These are phyloP conservation scores for Heliosperma pusillum DNA, from an alignment of 148 eudicot genomes.

Conservation along the genomic window DNA sequence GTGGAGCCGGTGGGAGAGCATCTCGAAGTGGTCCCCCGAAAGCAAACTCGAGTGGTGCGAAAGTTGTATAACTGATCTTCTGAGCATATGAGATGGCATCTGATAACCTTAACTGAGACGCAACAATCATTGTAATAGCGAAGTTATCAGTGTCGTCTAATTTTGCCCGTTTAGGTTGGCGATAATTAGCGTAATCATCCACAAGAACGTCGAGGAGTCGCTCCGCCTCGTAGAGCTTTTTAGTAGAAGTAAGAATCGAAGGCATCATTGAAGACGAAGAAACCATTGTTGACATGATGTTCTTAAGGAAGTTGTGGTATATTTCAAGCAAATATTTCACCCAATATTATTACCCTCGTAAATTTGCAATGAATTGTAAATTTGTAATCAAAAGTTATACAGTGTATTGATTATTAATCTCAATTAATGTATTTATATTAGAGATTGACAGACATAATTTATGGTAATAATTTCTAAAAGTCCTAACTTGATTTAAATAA, in stretches of 20 bases:
- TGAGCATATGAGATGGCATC: constrained; percentile 86
- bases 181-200: constrained; percentile 84
- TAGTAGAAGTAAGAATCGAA: constrained; percentile 66
- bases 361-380: no score
- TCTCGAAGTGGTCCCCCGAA: constrained; percentile 86
- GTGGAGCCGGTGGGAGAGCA: constrained; percentile 93
- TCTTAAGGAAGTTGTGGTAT: no score
- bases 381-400: no score
- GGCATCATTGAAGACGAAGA: constrained; percentile 33
- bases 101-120: constrained; percentile 62
- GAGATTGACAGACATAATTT: no score
- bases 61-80: constrained; percentile 87
- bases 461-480: no score
- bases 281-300: no score
- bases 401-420: no score
- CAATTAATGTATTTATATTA: no score
- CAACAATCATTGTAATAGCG: constrained; percentile 49
- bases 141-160: constrained; percentile 40
- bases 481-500: no score
- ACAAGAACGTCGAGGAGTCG: constrained; percentile 81
- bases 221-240: constrained; percentile 81
- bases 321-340: no score
- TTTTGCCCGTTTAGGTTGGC: constrained; percentile 64
- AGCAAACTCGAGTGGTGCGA: constrained; percentile 91
- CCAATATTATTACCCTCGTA: no score